phyloP scores from a whole-genome alignment of 129 eudicot species.

The Flaveria bidentis region DNA sequence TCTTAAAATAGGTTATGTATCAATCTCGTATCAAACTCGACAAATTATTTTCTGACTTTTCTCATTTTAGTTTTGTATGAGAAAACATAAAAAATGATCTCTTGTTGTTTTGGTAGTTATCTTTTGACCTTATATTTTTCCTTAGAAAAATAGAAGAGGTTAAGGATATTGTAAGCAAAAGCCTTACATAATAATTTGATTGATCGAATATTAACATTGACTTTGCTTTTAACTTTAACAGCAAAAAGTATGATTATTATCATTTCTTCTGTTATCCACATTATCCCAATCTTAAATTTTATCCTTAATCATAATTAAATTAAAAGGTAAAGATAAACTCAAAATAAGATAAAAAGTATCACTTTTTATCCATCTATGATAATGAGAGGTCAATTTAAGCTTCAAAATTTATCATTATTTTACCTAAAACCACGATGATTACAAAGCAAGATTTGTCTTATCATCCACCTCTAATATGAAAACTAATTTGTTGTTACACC shows the following conservation, averaged over 20 bases:
- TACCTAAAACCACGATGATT: neutral
- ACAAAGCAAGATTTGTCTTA: neutral
- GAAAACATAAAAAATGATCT: too few species aligned
- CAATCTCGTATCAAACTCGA: too few species aligned
- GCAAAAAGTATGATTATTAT: neutral
- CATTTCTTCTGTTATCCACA: neutral
- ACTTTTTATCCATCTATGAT: neutral
- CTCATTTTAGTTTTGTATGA: too few species aligned
- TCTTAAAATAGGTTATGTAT: too few species aligned
- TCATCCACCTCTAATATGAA: neutral
- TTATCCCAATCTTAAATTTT: neutral
- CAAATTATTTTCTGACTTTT: too few species aligned
- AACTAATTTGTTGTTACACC: neutral
- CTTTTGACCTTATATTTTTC: too few species aligned
- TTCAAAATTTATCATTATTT: neutral
- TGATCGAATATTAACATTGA: neutral
- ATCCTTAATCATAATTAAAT: neutral
- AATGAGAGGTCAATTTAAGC: neutral
- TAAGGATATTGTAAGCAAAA: neutral
- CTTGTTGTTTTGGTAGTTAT: too few species aligned
- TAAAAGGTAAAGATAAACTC: neutral
- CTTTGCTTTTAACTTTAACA: neutral
- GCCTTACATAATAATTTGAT: neutral
- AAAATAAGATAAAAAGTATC: neutral
- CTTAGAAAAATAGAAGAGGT: too few species aligned